These are phyloP conservation scores for Ulmus americana DNA, from an alignment of 331 rosid species.

Conservation along the genomic window DNA sequence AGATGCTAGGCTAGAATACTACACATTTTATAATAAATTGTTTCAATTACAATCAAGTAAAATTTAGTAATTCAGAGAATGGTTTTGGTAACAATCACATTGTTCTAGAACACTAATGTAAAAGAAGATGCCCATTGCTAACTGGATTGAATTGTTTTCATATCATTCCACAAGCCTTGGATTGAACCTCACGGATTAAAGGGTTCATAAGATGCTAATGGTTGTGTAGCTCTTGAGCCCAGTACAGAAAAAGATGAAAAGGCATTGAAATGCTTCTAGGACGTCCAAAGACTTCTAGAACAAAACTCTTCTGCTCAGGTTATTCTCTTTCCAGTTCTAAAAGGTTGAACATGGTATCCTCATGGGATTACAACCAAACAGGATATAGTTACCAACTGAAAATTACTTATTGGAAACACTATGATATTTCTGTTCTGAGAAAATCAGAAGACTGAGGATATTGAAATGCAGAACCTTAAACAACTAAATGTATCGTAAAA, in stretches of 20 bases:
- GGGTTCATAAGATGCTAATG: too few species aligned
- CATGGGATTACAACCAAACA: too few species aligned
- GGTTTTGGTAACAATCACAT: neutral
- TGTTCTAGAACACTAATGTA: neutral
- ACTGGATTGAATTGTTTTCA: neutral
- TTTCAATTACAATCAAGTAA: slow-evolving; percentile 19
- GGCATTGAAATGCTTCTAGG: too few species aligned
- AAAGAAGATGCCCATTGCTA: neutral
- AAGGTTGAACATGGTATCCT: too few species aligned
- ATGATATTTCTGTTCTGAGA: neutral
- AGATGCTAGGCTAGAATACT: slow-evolving; percentile 84
- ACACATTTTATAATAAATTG: slow-evolving; percentile 24
- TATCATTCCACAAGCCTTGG: neutral
- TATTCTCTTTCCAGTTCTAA: too few species aligned
- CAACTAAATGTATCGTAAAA: neutral
- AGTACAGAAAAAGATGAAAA: too few species aligned
- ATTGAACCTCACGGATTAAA: too few species aligned
- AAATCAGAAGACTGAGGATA: neutral
- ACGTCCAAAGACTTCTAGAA: too few species aligned
- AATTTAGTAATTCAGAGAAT: slow-evolving; percentile 8
- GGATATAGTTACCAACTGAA: too few species aligned
- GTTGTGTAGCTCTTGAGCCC: too few species aligned
- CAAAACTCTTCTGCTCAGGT: too few species aligned
- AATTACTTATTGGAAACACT: neutral
- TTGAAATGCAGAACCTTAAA: neutral